Conservation (phyloP, 148 eudicot species). For the Drosera capensis region DNA sequence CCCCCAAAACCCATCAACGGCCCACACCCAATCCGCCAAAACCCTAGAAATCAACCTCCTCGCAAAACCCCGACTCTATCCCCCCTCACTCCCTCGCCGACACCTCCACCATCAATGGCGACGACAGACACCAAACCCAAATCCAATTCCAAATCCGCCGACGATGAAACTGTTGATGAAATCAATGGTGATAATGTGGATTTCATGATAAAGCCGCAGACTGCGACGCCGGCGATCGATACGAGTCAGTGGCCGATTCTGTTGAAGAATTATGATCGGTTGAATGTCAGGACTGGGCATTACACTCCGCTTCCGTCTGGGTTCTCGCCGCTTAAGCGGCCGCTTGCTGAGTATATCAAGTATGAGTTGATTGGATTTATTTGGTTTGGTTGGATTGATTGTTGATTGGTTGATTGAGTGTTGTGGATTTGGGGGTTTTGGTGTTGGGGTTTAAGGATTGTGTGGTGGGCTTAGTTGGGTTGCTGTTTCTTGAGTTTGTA, state of each 20-base stretch:
- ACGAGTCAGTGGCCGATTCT: constrained; percentile 87
- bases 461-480: too few relatives aligned
- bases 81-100: too few relatives aligned
- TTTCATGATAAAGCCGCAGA: constrained; percentile 63
- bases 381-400: neutral
- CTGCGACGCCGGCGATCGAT: constrained; percentile 46
- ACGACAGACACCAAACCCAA: too few relatives aligned
- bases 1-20: too few relatives aligned
- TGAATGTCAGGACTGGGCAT: constrained; percentile 78
- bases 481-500: too few relatives aligned
- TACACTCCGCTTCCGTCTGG: constrained; percentile 84
- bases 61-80: too few relatives aligned
- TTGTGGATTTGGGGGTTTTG: neutral
- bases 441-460: too few relatives aligned
- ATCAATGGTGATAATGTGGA: constrained; percentile 7
- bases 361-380: constrained; percentile 9
- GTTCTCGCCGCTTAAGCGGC: constrained; percentile 65
- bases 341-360: constrained; percentile 52
- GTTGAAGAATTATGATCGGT: constrained; percentile 66
- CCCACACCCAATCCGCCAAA: too few relatives aligned
- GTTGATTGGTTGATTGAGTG: neutral
- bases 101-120: too few relatives aligned
- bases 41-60: too few relatives aligned
- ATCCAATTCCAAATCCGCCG: too few relatives aligned
- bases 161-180: neutral